phyloP scores from a whole-genome alignment of 140 eudicot species.

The Cichorium intybus region DNA sequence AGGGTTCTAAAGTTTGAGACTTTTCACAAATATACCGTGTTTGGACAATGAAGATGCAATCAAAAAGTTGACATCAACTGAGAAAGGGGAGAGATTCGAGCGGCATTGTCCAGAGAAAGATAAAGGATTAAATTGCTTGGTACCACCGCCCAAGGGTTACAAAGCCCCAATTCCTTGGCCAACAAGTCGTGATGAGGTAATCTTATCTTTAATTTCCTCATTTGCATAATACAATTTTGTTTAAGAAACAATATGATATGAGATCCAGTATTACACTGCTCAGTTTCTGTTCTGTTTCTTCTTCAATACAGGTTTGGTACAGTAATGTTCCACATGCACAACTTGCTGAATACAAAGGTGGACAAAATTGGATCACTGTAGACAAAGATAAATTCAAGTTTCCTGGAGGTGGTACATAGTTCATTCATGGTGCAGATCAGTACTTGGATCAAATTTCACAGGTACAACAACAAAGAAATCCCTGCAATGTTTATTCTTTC shows the following conservation, averaged over 20 bases:
- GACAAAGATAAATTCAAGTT: conserved; percentile 88
- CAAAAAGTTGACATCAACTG: conserved; percentile 51
- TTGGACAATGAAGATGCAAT: conserved; percentile 80
- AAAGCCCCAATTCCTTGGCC: too few species aligned
- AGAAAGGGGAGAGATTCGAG: conserved; percentile 80
- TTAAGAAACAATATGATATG: background rate
- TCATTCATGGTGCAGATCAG: conserved; percentile 91
- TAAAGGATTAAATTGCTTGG: too few species aligned
- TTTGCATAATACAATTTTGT: background rate
- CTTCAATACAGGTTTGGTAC: conserved; percentile 68
- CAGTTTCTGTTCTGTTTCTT: too few species aligned
- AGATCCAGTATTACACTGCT: too few species aligned
- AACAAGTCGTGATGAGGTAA: too few species aligned
- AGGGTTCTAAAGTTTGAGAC: conserved; percentile 54
- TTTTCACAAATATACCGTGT: conserved; percentile 89
- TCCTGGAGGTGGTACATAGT: conserved; percentile 99
- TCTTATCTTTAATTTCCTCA: background rate
- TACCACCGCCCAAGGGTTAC: too few species aligned
- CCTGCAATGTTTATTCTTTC: conserved; percentile 12
- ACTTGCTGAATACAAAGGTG: conserved; percentile 92
- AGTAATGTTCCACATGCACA: conserved; percentile 93
- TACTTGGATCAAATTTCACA: conserved; percentile 89
- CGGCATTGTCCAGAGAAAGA: too few species aligned
- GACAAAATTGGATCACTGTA: conserved; percentile 83
- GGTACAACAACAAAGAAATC: conserved; percentile 36